These are phyloP conservation scores for Cadophora sp. DNA, from an alignment of 2,329 filamentous ascomycete genomes.

Conservation along the genomic window DNA sequence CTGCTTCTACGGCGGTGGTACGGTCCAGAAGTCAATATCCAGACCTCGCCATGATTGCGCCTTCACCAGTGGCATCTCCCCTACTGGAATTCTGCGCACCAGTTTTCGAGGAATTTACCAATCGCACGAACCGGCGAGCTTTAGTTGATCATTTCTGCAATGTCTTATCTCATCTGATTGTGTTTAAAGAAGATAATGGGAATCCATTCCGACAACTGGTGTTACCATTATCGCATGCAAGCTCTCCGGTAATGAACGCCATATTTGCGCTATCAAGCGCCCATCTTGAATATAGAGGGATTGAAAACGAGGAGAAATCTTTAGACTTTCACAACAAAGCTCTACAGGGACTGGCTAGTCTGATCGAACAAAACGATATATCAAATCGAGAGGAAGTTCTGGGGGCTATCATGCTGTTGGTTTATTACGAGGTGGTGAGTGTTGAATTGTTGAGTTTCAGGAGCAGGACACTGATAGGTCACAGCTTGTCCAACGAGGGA, in stretches of 20 bases:
- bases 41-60: conserved; percentile 44
- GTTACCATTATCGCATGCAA: conserved; percentile 62
- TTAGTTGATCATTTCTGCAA: conserved; percentile 70
- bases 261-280: conserved; percentile 85
- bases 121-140: conserved; percentile 58
- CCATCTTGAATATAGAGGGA: conserved; percentile 74
- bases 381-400: conserved; percentile 63
- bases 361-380: conserved; percentile 60
- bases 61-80: conserved; percentile 39
- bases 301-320: conserved; percentile 60
- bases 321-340: conserved; percentile 66
- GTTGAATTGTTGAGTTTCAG: background rate
- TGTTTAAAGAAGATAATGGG: conserved; percentile 66
- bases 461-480: conserved; percentile 44
- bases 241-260: conserved; percentile 74
- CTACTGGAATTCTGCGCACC: conserved; percentile 60
- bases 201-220: conserved; percentile 70
- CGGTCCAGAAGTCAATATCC: conserved; percentile 42
- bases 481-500: conserved; percentile 65
- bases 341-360: conserved; percentile 61
- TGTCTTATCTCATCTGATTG: conserved; percentile 68
- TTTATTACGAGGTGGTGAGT: conserved; percentile 69
- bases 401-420: conserved; percentile 65
- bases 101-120: conserved; percentile 63
- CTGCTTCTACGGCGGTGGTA: conserved; percentile 28